Evolutionary conservation across 2,329 filamentous ascomycete species (phyloP), one percentile per base, ranked within the genome.

Genomic region (Coniochaeta sp.): DNA sequence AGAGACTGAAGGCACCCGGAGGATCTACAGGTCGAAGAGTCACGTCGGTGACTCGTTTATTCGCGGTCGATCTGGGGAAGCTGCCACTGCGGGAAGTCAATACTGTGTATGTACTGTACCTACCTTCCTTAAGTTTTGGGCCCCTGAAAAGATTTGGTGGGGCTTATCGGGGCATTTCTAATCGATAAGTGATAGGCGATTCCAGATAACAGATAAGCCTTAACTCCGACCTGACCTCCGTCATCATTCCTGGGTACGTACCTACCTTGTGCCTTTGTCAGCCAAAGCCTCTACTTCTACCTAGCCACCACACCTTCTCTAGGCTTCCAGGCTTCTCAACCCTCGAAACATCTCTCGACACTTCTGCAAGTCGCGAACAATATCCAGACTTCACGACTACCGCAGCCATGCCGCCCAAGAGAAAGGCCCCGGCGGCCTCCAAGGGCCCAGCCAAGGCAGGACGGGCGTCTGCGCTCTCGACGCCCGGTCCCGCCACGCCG

Each of bases 401-500:
- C 22, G 8, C 55, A 40, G 71, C 61, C 61, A 91, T 91, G 89
- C 83, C 88, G 64, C 79, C 81, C 19, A 91, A 91, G 76, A 82
- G 88, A 70, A 91, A 91, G 77, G 88, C 88, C 62, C 67, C 70
- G 70, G 77, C 75, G 66, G 38, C 38, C 5, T 76, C 76, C 60
- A 74, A 77, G 60, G 80, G 77, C 58, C 74, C 75, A 42, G 70
- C 77, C 30, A 88, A 88, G 73, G 77, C 77, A 32, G 82, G 83
- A 61, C 82, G 79, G 68, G 76, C 78, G 19, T 87, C 84, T 44
- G 78, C 77, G 59, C 73, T 80, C 61, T 87, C 85, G 54, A 88
- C 85, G 7, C 85, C 85, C 6, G 84, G 85, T 57, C 79, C 81
- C 19, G 81, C 75, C 30, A 87, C 85, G 30, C 84, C 84, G 63